Evolutionary conservation across 768 basidiomycete genomes (phyloP).

Genomic region (Panaeolus cyanescens): DNA sequence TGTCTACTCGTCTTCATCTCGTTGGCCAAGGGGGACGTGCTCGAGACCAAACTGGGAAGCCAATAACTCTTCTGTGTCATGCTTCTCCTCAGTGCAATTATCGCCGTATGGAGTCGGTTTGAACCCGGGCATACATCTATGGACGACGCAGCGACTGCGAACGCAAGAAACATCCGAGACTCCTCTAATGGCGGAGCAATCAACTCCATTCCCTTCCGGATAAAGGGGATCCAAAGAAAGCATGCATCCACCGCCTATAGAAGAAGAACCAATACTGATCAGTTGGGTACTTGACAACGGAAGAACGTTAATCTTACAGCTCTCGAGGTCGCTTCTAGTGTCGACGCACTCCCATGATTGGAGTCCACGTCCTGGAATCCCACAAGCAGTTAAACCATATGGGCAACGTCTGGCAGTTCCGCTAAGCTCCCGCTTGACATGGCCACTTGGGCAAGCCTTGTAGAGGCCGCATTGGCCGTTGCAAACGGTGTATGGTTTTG

Average conservation of each 20-base stretch:
- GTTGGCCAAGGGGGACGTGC: background rate
- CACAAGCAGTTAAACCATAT: constrained; percentile 41
- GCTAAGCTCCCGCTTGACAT: constrained; percentile 31
- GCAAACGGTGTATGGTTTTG: constrained; percentile 41
- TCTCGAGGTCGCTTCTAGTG: constrained; percentile 42
- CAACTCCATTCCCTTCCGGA: constrained; percentile 30
- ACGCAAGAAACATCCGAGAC: constrained; percentile 48
- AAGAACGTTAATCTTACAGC: constrained; percentile 36
- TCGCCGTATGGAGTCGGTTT: constrained; percentile 6
- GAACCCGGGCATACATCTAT: constrained; percentile 44
- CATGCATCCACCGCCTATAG: constrained; percentile 44
- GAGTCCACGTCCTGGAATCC: constrained; percentile 37
- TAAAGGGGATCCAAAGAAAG: constrained; percentile 26
- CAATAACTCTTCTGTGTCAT: constrained; percentile 53
- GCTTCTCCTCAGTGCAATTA: background rate
- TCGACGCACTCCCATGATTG: constrained; percentile 49
- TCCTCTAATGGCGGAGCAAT: constrained; percentile 46
- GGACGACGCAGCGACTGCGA: constrained; percentile 38
- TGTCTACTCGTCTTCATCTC: background rate
- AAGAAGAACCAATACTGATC: background rate
- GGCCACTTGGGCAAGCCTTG: constrained; percentile 33
- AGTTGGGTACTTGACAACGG: background rate
- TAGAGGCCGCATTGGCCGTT: constrained; percentile 48
- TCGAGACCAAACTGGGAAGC: constrained; percentile 5
- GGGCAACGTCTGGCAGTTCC: constrained; percentile 33